Base-by-base conservation (phyloP, 768 basidiomycete genomes). In the Mycena maculata region DNA sequence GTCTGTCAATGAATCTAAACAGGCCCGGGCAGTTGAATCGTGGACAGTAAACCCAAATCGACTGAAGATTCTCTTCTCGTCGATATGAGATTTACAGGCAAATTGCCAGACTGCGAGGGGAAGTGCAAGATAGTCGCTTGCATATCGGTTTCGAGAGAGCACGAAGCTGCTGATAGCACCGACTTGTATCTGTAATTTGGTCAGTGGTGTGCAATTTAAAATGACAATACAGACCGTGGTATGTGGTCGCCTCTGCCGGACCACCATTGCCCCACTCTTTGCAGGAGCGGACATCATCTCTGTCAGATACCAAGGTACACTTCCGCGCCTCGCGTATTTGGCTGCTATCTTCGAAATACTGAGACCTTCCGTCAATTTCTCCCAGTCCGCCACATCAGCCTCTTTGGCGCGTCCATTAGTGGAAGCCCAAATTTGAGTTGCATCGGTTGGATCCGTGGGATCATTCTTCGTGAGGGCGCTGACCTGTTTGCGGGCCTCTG, bases 101-200 rank as follows among this genome's bases (percentile, higher is more conserved):
- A 75, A 75, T 12, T 70, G 72, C 70, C 69, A 75, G 16, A 73
- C 47, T 5, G 71, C 71, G 3, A 75, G 64, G 8, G 52, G 68
- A 47, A 76, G 20, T 2, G 50, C 50, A 1, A 53, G 13, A 53
- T 53, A 53, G 11, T 33, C 50, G 13, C 50, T 53, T 2, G 74
- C 75, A 50, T 68, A 73, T 5, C 54, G 71, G 22, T 76, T 72
- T 8, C 67, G 59, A 1, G 69, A 39, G 18, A 75, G 39, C 0
- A 68, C 57, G 38, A 72, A 68, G 6, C 67, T 55, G 53, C 62
- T 68, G 1, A 76, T 69, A 0, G 68, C 72, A 0, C 71, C 72
- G 27, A 72, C 72, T 25, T 69, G 72, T 38, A 76, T 33, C 75
- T 76, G 47, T 48, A 41, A 22, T 18, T 41, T 8, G n/a, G 27